A percentile compares a stretch with the other conserved stretches of the same genome.
Evolutionary conservation across 2,329 filamentous ascomycete species (phyloP).

Genomic region (Fusarium liriodendri): DNA sequence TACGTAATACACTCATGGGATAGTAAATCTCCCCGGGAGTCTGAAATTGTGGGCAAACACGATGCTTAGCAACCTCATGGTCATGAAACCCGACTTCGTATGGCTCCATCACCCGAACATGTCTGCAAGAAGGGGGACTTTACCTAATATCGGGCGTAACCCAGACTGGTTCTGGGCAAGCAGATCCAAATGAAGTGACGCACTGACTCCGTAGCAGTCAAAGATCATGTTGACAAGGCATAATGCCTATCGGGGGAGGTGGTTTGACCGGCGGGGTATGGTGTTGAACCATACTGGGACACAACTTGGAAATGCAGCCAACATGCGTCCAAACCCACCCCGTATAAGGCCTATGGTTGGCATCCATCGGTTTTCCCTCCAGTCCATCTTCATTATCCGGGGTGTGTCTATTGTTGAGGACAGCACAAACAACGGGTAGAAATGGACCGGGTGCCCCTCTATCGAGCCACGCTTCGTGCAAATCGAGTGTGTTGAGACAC

Average conservation of each 20-base stretch:
- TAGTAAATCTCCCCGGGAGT: neutral
- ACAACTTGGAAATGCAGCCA: neutral
- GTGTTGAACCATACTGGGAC: neutral
- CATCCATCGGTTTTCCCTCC: no score
- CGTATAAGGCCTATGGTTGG: neutral
- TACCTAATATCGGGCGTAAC: neutral
- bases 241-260: neutral
- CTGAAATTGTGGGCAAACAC: no score
- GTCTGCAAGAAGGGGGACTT: neutral
- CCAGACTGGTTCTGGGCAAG: neutral
- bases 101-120: no score
- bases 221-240: neutral
- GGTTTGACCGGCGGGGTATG: neutral
- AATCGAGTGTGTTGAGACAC: neutral
- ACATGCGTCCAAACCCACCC: neutral
- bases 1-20: neutral
- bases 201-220: neutral
- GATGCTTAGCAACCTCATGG: no score
- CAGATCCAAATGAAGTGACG: neutral
- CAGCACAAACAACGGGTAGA: neutral
- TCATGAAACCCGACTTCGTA: no score
- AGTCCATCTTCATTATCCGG: neutral
- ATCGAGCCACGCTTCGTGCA: neutral
- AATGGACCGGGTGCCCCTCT: neutral
- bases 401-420: neutral